These are phyloP conservation scores for Kickxella alabastrina DNA, from an alignment of 192 early-diverging fungal species.

Conservation along the genomic window DNA sequence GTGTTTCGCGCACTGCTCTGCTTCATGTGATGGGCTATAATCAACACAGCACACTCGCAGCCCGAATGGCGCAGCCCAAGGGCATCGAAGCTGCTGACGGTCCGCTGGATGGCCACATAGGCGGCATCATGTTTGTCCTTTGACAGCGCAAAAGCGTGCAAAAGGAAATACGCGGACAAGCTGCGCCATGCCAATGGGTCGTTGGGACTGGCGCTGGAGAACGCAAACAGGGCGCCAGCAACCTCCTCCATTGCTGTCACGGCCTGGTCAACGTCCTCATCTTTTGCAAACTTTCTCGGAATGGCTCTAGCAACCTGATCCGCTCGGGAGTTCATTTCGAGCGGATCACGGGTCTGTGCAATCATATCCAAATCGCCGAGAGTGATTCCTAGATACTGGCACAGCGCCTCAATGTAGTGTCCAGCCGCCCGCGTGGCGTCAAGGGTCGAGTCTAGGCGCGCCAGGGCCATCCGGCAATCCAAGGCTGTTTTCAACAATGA, in stretches of 20 bases:
- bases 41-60: conserved; percentile 22
- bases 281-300: conserved; percentile 38
- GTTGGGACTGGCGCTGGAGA: not conserved
- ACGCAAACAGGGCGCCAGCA: conserved; percentile 21
- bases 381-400: conserved; percentile 25
- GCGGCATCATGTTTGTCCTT: conserved; percentile 4
- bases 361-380: not conserved
- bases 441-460: conserved; percentile 7
- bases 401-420: conserved; percentile 17
- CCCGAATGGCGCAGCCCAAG: conserved; percentile 13
- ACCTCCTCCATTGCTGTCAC: conserved; percentile 30
- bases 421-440: not conserved
- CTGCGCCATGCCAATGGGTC: conserved; percentile 7
- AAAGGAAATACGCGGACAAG: conserved; percentile 8
- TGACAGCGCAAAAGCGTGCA: conserved; percentile 18
- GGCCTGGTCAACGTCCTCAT: conserved; percentile 39
- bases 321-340: not conserved
- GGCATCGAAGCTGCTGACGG: not conserved
- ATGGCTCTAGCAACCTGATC: not conserved
- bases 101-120: not conserved
- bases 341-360: not conserved
- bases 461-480: conserved; percentile 34
- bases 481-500: conserved; percentile 38
- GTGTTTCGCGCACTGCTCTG: conserved; percentile 5
- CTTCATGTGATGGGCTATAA: conserved; percentile 24